Evolutionary conservation across 208 protist species (phyloP).

Genomic region (Novymonas esmeraldas): DNA sequence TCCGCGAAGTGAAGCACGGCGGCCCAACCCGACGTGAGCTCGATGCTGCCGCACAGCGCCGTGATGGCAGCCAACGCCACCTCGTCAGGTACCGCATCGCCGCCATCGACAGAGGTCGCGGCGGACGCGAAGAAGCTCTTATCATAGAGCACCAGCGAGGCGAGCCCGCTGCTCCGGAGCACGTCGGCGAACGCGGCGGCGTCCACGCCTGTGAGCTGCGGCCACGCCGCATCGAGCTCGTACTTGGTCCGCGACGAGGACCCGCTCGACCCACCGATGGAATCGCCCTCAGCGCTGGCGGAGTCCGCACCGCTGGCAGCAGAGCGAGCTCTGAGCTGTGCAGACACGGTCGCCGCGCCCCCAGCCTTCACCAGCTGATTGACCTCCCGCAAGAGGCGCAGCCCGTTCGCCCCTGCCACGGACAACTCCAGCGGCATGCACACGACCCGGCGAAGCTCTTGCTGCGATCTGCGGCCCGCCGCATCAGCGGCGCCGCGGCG

Average conservation of each 20-base stretch:
- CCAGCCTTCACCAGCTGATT: conserved; percentile 4
- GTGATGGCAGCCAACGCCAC: conserved; percentile 71
- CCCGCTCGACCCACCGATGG: neutral
- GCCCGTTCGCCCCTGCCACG: conserved; percentile 42
- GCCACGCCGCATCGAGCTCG: conserved; percentile 20
- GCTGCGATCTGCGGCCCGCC: conserved; percentile 1
- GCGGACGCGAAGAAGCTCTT: conserved; percentile 4
- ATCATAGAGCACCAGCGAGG: conserved; percentile 53
- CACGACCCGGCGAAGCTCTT: conserved; percentile 34
- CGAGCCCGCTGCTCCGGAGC: conserved; percentile 29
- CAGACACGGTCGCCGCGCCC: neutral
- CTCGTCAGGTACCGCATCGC: conserved; percentile 38
- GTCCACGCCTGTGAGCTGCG: conserved; percentile 24
- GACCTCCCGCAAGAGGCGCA: conserved; percentile 47
- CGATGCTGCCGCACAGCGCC: conserved; percentile 61
- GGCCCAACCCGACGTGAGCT: conserved; percentile 38
- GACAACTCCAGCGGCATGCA: conserved; percentile 80
- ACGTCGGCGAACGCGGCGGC: conserved; percentile 21
- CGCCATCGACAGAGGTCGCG: neutral
- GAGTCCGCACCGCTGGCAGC: too few species aligned
- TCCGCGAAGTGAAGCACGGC: conserved; percentile 38
- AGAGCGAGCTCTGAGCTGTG: neutral
- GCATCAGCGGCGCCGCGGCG: neutral
- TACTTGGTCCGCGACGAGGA: neutral
- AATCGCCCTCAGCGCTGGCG: neutral